These are phyloP conservation scores for Aspergillus sp. DNA, from an alignment of 2,329 filamentous ascomycete species.

Conservation along the genomic window DNA sequence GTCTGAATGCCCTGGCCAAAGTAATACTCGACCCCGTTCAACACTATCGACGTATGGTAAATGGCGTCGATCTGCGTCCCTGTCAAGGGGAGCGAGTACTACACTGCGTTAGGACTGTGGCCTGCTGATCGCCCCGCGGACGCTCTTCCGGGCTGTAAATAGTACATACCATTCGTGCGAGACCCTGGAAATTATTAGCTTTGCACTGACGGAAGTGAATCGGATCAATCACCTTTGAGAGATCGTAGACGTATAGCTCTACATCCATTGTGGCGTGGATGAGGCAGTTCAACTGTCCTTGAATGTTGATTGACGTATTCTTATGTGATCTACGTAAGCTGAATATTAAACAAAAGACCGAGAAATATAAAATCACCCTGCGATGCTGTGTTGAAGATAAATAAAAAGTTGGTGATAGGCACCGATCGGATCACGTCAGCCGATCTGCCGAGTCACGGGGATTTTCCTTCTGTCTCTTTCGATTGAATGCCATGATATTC, in stretches of 20 bases:
- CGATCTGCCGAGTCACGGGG: no score
- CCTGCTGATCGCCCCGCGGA: no score
- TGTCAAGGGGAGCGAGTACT: constrained; percentile 56
- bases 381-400: no score
- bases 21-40: constrained; percentile 81
- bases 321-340: no score
- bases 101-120: constrained; percentile 9
- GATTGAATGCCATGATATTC: no score
- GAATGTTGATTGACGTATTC: no score
- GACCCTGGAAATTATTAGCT: constrained; percentile 40
- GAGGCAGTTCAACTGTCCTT: no score
- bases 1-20: constrained; percentile 85
- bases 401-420: no score
- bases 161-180: constrained; percentile 46
- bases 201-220: background rate
- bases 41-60: constrained; percentile 88
- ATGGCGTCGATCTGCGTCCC: constrained; percentile 80
- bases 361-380: background rate
- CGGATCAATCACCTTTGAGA: constrained; percentile 50
- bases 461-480: no score
- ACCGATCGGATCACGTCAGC: no score
- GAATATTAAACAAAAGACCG: background rate
- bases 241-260: constrained; percentile 72
- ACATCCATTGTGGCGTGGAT: constrained; percentile 58
- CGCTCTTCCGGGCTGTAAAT: background rate